These are phyloP conservation scores for Quercus cerris DNA, from an alignment of 306 rosid species.

Conservation along the genomic window DNA sequence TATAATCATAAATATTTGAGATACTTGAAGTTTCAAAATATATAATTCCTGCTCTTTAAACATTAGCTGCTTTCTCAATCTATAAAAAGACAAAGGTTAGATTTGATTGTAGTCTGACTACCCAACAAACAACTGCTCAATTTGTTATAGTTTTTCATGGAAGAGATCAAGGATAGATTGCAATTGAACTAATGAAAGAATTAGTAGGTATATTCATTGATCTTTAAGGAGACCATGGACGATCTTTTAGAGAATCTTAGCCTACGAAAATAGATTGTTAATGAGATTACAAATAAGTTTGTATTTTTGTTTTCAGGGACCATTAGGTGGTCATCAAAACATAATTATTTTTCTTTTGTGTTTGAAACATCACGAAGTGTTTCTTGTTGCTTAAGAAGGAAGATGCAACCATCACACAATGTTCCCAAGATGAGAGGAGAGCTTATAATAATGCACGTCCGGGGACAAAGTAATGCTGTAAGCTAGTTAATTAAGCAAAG, in stretches of 20 bases:
- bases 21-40: background rate
- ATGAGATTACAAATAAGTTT: background rate
- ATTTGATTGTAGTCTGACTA: slow-evolving; percentile 45
- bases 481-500: background rate
- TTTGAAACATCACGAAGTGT: slow-evolving; percentile 11
- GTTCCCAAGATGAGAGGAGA: slow-evolving; percentile 25
- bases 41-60: background rate
- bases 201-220: slow-evolving; percentile 15
- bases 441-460: slow-evolving; percentile 12
- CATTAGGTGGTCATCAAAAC: background rate
- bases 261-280: slow-evolving; percentile 13
- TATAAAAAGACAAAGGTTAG: slow-evolving; percentile 28
- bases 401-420: background rate
- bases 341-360: background rate
- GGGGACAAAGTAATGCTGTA: slow-evolving; percentile 3
- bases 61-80: slow-evolving; percentile 8
- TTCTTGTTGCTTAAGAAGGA: slow-evolving; percentile 18
- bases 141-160: slow-evolving; percentile 22
- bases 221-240: slow-evolving; percentile 11
- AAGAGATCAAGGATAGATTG: slow-evolving; percentile 26
- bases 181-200: slow-evolving; percentile 12
- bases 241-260: slow-evolving; percentile 28
- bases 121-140: slow-evolving; percentile 38
- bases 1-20: background rate
- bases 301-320: slow-evolving; percentile 13